Base-by-base conservation (phyloP, 2,329 filamentous ascomycete species). In the Trichoderma brevicompactum region DNA sequence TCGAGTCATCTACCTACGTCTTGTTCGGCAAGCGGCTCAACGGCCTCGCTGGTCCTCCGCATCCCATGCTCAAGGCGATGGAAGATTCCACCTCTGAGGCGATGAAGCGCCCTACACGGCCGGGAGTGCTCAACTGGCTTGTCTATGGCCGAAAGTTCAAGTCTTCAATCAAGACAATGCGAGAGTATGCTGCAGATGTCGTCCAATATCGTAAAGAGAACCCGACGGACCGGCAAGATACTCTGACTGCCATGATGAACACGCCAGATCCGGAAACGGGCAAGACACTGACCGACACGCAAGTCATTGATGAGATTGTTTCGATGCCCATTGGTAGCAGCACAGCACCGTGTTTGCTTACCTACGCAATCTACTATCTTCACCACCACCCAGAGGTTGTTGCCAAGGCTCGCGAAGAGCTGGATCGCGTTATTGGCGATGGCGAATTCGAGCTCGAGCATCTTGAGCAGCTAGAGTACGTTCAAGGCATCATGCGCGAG, bases 301-400 rank as follows among this genome's bases (percentile, higher is more conserved):
- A 85, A 66, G 82, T 90, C 55, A 81, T 89, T 54, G 87, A 90
- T 74, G 89, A 92, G 73, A 87, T 92, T 69, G 85, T 90, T 61
- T 84, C 84, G 2, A 89, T 91, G 79, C 83, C 89, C 46, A 87
- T 87, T 59, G 85, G 83, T 4, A 82, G 79, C 73, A 81, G 78
- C 72, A 84, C 82, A 0, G 79, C 81, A 3, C 81, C 81, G 2
- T 81, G 79, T 66, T 75, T 78, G 70, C 71, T 83, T 67, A 78
- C 75, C 67, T 78, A 75, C 7, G 76, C 78, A 8, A 81, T 87
- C 66, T 81, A 83, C 69, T 80, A 83, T 58, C 76, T 88, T 2
- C 68, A 83, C 1, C 81, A 82, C 74, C 83, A 84, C 70, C 84
- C 84, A 0, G 72, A 77, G 0, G 79, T 76, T 0, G 75, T 86